phyloP scores from a whole-genome alignment of 352 stramenopile species.

The Saprolegnia parasitica region DNA sequence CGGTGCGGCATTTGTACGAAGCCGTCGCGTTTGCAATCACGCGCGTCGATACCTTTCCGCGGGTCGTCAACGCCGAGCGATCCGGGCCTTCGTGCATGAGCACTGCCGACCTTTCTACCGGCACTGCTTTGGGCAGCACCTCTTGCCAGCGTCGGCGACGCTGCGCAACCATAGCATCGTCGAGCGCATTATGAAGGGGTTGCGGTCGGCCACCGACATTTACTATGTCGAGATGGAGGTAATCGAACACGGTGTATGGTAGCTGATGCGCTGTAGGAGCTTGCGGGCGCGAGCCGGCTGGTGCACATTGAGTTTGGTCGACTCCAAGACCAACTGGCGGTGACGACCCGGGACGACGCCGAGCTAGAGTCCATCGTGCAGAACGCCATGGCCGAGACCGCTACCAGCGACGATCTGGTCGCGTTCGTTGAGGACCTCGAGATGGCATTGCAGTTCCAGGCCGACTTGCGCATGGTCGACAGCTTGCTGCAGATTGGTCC shows the following conservation, averaged over 20 bases:
- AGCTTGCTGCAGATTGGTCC: slow-evolving; percentile 9
- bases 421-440: neutral
- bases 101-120: slow-evolving; percentile 13
- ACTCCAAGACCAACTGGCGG: neutral
- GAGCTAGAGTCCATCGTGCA: neutral
- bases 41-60: neutral
- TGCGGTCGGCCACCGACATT: slow-evolving; percentile 16
- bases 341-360: neutral
- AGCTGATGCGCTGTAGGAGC: neutral
- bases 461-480: slow-evolving; percentile 5
- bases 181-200: neutral
- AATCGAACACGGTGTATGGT: too few species aligned
- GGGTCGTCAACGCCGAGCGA: neutral
- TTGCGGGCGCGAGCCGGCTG: neutral
- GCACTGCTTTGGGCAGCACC: slow-evolving; percentile 8
- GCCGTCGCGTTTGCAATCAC: neutral
- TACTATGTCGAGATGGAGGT: slow-evolving; percentile 24
- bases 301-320: slow-evolving; percentile 3
- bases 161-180: slow-evolving; percentile 5
- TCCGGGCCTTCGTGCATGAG: neutral
- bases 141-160: neutral
- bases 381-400: too few species aligned
- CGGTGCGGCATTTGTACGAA: neutral
- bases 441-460: neutral
- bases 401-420: neutral